phyloP scores from a whole-genome alignment of 768 basidiomycete genomes.

The Leccinum fibrillosum region DNA sequence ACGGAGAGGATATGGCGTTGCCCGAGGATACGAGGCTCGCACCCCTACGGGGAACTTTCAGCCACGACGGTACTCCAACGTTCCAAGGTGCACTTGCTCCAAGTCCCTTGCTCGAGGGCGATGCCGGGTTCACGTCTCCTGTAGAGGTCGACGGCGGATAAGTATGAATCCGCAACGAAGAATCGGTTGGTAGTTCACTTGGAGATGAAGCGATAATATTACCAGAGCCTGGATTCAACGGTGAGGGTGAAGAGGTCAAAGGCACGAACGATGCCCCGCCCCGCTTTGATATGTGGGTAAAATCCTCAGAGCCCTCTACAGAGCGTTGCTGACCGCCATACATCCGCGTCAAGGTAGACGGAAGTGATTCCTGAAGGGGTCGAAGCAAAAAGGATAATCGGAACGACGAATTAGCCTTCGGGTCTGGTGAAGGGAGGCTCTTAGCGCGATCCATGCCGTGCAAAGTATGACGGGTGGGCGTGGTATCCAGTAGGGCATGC shows the following conservation, averaged over 20 bases:
- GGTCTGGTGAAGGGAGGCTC: slow-evolving; percentile 34
- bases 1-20: slow-evolving; percentile 17
- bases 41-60: slow-evolving; percentile 46
- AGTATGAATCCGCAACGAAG: slow-evolving; percentile 53
- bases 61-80: slow-evolving; percentile 71
- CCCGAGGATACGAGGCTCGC: slow-evolving; percentile 34
- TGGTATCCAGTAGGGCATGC: slow-evolving; percentile 55
- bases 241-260: slow-evolving; percentile 41
- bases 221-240: slow-evolving; percentile 16
- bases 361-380: slow-evolving; percentile 60
- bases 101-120: slow-evolving; percentile 44
- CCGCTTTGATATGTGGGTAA: slow-evolving; percentile 65
- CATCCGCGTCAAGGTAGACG: slow-evolving; percentile 35
- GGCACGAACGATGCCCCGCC: slow-evolving; percentile 58
- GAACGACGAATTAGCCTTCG: slow-evolving; percentile 47
- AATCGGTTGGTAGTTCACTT: slow-evolving; percentile 22
- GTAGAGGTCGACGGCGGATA: slow-evolving; percentile 71
- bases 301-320: slow-evolving; percentile 52
- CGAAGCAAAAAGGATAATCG: slow-evolving; percentile 62
- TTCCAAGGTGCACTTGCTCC: slow-evolving; percentile 43
- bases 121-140: slow-evolving; percentile 41
- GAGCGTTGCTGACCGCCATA: slow-evolving; percentile 32
- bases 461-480: slow-evolving; percentile 37
- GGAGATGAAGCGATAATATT: slow-evolving; percentile 8
- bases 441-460: slow-evolving; percentile 39